phyloP scores from a whole-genome alignment of 257 asterid genomes.

The Nicotiana otophora region DNA sequence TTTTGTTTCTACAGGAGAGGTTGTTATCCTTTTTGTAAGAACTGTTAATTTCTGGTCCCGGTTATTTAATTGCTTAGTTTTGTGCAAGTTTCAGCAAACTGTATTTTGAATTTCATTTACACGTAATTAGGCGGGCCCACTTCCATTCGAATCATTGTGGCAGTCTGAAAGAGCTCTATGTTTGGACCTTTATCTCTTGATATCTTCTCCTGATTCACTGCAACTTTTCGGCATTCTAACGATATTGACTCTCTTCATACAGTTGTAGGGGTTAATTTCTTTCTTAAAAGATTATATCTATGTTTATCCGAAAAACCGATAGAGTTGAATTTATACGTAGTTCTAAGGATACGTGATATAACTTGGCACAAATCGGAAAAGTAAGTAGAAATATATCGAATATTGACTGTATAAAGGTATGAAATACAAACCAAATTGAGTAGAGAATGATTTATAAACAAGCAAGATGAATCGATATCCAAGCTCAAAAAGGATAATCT shows the following conservation, averaged over 20 bases:
- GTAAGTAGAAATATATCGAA: too few relatives aligned
- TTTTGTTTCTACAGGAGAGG: neutral
- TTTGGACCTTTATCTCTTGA: neutral
- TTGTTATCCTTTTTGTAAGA: neutral
- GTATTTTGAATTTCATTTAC: neutral
- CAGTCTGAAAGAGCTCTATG: neutral
- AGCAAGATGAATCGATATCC: too few relatives aligned
- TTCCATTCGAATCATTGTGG: neutral
- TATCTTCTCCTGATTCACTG: neutral
- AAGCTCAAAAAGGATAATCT: too few relatives aligned
- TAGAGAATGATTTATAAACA: too few relatives aligned
- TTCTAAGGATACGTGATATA: too few relatives aligned
- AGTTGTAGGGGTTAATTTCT: neutral
- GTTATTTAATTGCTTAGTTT: neutral
- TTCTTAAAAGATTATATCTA: neutral
- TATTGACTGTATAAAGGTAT: too few relatives aligned
- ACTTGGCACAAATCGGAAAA: too few relatives aligned
- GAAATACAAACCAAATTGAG: too few relatives aligned
- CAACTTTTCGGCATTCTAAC: neutral
- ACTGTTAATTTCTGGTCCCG: neutral
- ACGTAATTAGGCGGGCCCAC: neutral
- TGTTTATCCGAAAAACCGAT: too few relatives aligned
- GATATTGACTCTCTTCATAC: neutral
- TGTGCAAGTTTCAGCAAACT: neutral
- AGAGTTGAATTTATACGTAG: too few relatives aligned